These are phyloP conservation scores for Sclerotinia nivalis DNA, from an alignment of 2,329 filamentous ascomycete species.

Conservation along the genomic window DNA sequence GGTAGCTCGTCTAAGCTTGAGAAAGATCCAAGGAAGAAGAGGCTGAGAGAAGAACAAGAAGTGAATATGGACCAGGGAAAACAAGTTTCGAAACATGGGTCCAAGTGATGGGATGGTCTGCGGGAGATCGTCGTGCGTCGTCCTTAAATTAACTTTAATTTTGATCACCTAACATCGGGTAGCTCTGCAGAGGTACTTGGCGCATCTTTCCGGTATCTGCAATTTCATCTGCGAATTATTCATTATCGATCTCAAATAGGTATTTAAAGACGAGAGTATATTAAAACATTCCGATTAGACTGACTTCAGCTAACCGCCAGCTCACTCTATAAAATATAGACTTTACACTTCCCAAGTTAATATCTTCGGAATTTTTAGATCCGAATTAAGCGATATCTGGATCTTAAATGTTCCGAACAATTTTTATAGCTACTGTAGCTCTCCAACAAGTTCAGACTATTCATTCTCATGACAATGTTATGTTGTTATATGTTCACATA, in stretches of 20 bases:
- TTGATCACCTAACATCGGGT: background rate
- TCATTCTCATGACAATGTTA: background rate
- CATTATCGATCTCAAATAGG: too few relatives aligned
- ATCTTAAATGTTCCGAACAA: background rate
- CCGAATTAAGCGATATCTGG: background rate
- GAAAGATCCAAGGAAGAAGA: background rate
- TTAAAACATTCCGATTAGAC: too few relatives aligned
- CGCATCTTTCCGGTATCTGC: background rate
- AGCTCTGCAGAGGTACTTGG: background rate
- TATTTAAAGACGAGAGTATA: background rate
- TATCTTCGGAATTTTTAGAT: background rate
- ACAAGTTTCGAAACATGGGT: background rate
- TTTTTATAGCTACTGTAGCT: background rate
- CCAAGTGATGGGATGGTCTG: background rate
- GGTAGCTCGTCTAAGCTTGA: background rate
- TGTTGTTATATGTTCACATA: background rate
- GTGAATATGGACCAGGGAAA: background rate
- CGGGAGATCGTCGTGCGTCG: background rate
- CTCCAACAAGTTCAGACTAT: background rate
- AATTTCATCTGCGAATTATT: background rate
- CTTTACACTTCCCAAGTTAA: too few relatives aligned
- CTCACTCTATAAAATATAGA: too few relatives aligned
- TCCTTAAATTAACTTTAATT: background rate
- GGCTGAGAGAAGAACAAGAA: background rate
- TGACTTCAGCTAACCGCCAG: too few relatives aligned